Evolutionary conservation across 352 stramenopile genomes (phyloP), one percentile per base, ranked within the genome.

Genomic region (Globisporangium mamillatum): DNA sequence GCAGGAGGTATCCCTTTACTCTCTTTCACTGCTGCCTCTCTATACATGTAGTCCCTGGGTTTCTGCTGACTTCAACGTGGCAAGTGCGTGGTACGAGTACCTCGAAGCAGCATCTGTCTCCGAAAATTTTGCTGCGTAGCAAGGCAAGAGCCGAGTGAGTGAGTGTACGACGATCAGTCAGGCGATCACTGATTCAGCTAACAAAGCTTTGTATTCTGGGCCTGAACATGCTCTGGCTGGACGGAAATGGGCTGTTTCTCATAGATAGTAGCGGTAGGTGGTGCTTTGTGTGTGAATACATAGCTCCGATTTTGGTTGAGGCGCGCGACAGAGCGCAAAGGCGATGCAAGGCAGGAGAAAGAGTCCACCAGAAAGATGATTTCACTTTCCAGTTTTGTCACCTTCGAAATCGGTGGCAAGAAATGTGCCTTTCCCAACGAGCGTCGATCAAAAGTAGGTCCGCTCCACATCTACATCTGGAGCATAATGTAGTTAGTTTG

Each of bases 321-420:
- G 32, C 8, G 8, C 5, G 32, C 8, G 9, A 16, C 36, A 44
- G 36, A 44, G 36, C 27, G 10, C 36, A 44, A 12, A 44, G 9
- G 1, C 36, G 36, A 44, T 9, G 36, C 0, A 18, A 10, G 0
- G 36, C 8, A 44, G 10, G 36, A 12, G 36, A 44, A 10, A 12
- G 8, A 55, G n/a, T 12, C 20, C 9, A 16, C 29, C 48, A 27
- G n/a, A 22, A 27, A 41, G 27, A 44, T 16, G 56, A 32, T 27
- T 6, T 63, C 16, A 1, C 52, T 58, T 34, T 10, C 10, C 14
- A 29, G n/a, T 29, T 29, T 58, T 29, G 16, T 10, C 52, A 58
- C 52, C 10, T 16, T 63, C 8, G 20, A 18, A 63, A n/a, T 63
- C 38, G 58, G 58, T 64, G 58, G 58, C 58, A 27, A 10, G 36